Percentiles rank a stretch among this genome's conserved stretches.
phyloP scores from a whole-genome alignment of 2,329 filamentous ascomycete genomes.

The Aspergillus sp. region DNA sequence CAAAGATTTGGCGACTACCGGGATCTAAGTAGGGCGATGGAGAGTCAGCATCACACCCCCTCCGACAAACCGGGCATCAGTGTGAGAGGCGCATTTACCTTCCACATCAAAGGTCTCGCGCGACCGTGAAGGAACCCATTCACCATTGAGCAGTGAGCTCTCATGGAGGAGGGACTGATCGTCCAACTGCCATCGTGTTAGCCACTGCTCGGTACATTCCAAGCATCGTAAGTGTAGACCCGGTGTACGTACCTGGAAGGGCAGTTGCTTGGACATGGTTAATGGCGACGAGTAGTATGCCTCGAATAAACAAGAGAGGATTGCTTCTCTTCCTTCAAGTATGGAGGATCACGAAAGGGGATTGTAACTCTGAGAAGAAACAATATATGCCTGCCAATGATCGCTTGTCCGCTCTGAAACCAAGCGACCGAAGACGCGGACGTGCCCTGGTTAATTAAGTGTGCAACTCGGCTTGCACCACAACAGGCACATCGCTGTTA shows the following conservation, averaged over 20 bases:
- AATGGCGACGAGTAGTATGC: background rate
- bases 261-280: background rate
- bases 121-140: slow-evolving; percentile 6
- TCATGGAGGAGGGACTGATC: slow-evolving; percentile 6
- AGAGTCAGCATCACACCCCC: background rate
- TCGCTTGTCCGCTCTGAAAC: background rate
- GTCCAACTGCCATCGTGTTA: slow-evolving; percentile 3
- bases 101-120: slow-evolving; percentile 6
- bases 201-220: background rate
- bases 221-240: background rate
- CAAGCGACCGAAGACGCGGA: background rate
- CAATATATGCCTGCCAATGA: background rate
- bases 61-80: too few species aligned
- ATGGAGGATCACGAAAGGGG: background rate
- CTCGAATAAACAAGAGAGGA: background rate
- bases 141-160: slow-evolving; percentile 5
- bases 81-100: slow-evolving; percentile 1
- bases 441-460: background rate
- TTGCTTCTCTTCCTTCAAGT: background rate
- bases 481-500: background rate
- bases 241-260: background rate
- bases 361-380: background rate
- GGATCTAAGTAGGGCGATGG: slow-evolving; percentile 3
- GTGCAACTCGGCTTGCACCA: background rate
- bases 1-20: slow-evolving; percentile 5